Base-by-base conservation (phyloP, 805 yeast genomes). In the Candida germanica region DNA sequence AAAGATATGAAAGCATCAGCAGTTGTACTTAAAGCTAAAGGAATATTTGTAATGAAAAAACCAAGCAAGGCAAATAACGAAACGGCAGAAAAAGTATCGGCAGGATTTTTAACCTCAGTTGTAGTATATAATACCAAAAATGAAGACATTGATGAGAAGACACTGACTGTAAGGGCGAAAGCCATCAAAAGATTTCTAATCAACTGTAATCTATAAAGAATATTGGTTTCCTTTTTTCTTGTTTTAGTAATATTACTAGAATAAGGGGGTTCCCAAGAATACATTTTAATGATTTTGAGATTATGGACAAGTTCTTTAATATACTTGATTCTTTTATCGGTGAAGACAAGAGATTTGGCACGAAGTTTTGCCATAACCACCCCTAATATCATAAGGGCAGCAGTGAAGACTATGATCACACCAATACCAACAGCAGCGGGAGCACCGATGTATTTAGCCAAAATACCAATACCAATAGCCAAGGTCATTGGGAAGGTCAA, bases 221-320 rank as follows among this genome's bases (percentile, higher is more conserved):
- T 62, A 3, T 51, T 48, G 70, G 84, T 78, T 59, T 88, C 97
- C 15, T 62, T 50, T 1, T 53, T 49, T 55, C 97, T 75, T 19
- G 77, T 65, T 11, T 65, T 66, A 11, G 73, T 52, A 22, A 89
- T 71, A 37, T 71, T 63, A 6, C 69, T 56, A 34, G 69, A 67
- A 54, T 87, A 89, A 0, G 96, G 87, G 18, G 67, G 68, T 61
- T 89, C 97, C 96, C 96, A 89, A 1, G 94, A 85, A 56, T 88
- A 89, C 54, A 75, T 83, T 63, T 89, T 89, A 56, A 89, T 85
- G 55, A 81, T 73, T 51, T 83, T 85, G 71, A 89, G 75, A 45
- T 83, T 79, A 51, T 75, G 78, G 41, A 89, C 66, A 23, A 87
- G 75, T 58, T 89, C 97, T 45, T 85, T 82, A 55, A 87, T 79